Base-by-base conservation (phyloP, 2,329 filamentous ascomycete genomes). In the Biscogniauxia marginata region DNA sequence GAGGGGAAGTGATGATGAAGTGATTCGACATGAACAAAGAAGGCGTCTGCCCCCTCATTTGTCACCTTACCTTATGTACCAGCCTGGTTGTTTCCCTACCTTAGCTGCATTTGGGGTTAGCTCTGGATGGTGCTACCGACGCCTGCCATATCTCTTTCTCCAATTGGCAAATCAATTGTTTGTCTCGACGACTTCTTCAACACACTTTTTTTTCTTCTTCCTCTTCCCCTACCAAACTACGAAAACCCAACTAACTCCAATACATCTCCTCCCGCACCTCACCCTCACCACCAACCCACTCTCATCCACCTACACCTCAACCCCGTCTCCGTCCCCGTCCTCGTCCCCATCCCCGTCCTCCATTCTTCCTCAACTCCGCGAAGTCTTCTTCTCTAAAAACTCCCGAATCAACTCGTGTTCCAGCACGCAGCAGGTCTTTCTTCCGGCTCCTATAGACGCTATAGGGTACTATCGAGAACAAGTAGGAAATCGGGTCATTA, bases 371-470 rank as follows among this genome's bases (percentile, higher is more conserved):
- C 30, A 39, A 39, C n/a, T 39, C 30, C n/a, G n/a, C n/a, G n/a
- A n/a, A n/a, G n/a, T n/a, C n/a, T n/a, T n/a, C n/a, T n/a, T n/a
- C n/a, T n/a, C n/a, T n/a, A n/a, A n/a, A n/a, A n/a, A n/a, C n/a
- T n/a, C n/a, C n/a, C n/a, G n/a, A n/a, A 39, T 6, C 30, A 39
- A 11, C 30, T 16, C 13, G 13, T 39, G 30, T 39, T 16, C 30
- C 3, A 39, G 30, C 30, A 39, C 30, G 3, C 30, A 16, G n/a
- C 13, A 39, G 30, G 30, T 59, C 57, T 64, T 59, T 61, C 60
- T 58, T 56, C 59, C 59, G 56, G 66, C 64, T 57, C 52, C 53
- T 50, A 56, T 63, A 56, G 60, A 70, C 67, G 64, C 64, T 68
- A 63, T 66, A 67, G 67, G 67, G 63, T 66, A 53, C 56, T 50